phyloP scores from a whole-genome alignment of 495 filamentous ascomycete genomes.

The Friedmanniomyces endolithicus region DNA sequence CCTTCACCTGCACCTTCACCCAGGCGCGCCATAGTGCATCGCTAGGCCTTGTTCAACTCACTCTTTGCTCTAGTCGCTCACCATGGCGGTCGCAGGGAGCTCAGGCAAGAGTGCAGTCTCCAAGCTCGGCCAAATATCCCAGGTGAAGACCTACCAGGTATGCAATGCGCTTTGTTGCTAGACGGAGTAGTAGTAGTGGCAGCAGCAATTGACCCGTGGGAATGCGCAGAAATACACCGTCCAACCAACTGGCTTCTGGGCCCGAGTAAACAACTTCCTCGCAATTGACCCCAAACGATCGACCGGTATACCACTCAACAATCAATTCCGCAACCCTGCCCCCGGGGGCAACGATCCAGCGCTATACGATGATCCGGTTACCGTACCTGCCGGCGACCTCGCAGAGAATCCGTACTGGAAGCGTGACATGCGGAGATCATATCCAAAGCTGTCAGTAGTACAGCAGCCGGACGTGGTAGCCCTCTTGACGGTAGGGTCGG shows the following conservation, averaged over 20 bases:
- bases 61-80: neutral
- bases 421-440: conserved; percentile 73
- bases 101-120: conserved; percentile 8
- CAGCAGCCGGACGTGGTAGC: conserved; percentile 75
- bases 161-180: neutral
- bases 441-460: conserved; percentile 70
- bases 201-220: neutral
- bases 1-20: neutral
- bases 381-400: conserved; percentile 81
- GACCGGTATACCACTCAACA: conserved; percentile 81
- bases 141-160: conserved; percentile 11
- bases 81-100: conserved; percentile 6
- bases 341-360: conserved; percentile 68
- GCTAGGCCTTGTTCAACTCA: neutral
- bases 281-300: conserved; percentile 83
- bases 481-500: conserved; percentile 74
- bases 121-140: neutral
- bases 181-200: neutral
- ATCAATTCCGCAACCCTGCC: conserved; percentile 78
- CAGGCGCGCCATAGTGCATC: neutral
- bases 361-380: conserved; percentile 79
- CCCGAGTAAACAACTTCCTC: conserved; percentile 60
- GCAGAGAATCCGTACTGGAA: conserved; percentile 99
- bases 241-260: conserved; percentile 83
- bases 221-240: conserved; percentile 83